phyloP scores from a whole-genome alignment of 305 asterid species.

The Solanum hybrid region DNA sequence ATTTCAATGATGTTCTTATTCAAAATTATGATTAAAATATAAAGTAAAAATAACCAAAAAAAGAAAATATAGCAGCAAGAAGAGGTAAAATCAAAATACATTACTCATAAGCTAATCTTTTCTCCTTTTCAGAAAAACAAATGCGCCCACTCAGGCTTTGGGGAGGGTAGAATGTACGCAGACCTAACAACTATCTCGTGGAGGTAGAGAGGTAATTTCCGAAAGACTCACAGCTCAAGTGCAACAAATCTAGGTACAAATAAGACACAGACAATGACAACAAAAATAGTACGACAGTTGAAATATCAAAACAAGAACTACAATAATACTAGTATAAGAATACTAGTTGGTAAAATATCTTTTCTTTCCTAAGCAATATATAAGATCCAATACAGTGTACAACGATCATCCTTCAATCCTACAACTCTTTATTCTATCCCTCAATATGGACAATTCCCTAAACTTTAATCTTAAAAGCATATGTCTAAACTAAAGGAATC shows the following conservation, averaged over 20 bases:
- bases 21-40: neutral
- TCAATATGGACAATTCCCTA: neutral
- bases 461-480: neutral
- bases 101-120: neutral
- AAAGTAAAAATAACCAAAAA: neutral
- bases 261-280: neutral
- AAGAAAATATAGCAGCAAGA: neutral
- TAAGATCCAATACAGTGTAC: neutral
- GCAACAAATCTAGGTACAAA: neutral
- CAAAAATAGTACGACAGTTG: neutral
- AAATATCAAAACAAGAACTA: neutral
- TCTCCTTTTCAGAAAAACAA: neutral
- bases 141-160: neutral
- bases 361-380: neutral
- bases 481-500: neutral
- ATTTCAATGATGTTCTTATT: neutral
- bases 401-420: neutral
- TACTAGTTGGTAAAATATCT: neutral
- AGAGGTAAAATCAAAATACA: neutral
- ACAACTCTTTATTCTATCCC: neutral
- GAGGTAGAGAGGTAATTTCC: neutral
- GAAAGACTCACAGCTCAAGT: neutral
- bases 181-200: neutral
- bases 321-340: neutral
- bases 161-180: neutral